phyloP scores from a whole-genome alignment of 257 asterid genomes.

The Lantana camara region DNA sequence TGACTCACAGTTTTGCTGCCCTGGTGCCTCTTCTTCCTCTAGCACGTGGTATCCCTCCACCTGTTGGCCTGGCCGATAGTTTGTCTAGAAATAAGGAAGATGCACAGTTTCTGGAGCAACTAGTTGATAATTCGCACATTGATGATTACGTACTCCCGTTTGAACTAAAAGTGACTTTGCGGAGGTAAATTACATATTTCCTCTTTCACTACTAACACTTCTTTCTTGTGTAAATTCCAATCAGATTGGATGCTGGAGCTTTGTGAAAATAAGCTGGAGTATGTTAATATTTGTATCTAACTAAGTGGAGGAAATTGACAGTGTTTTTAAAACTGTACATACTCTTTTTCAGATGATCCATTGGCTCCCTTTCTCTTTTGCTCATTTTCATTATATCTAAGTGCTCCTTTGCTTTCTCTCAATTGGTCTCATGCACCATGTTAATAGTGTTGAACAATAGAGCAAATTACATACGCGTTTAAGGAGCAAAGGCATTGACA shows the following conservation, averaged over 20 bases:
- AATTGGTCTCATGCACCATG: neutral
- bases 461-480: too few relatives aligned
- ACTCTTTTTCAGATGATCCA: neutral
- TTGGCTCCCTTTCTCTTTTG: neutral
- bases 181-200: constrained; percentile 62
- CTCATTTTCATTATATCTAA: neutral
- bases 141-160: constrained; percentile 91
- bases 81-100: constrained; percentile 86
- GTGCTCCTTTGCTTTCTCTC: neutral
- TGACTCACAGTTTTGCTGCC: constrained; percentile 96
- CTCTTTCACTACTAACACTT: constrained; percentile 7
- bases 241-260: neutral
- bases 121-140: constrained; percentile 93
- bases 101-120: constrained; percentile 93
- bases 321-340: neutral
- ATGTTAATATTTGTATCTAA: constrained; percentile 1
- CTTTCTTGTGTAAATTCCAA: constrained; percentile 17
- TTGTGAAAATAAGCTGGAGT: neutral
- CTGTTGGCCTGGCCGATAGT: constrained; percentile 77
- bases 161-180: constrained; percentile 81
- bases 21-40: constrained; percentile 97
- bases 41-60: constrained; percentile 84
- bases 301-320: neutral
- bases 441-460: neutral
- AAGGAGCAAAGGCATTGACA: neutral